A percentile compares a stretch with the other conserved stretches of the same genome.
Evolutionary conservation across 305 asterid species (phyloP).

Genomic region (Euphrasia arctica): DNA sequence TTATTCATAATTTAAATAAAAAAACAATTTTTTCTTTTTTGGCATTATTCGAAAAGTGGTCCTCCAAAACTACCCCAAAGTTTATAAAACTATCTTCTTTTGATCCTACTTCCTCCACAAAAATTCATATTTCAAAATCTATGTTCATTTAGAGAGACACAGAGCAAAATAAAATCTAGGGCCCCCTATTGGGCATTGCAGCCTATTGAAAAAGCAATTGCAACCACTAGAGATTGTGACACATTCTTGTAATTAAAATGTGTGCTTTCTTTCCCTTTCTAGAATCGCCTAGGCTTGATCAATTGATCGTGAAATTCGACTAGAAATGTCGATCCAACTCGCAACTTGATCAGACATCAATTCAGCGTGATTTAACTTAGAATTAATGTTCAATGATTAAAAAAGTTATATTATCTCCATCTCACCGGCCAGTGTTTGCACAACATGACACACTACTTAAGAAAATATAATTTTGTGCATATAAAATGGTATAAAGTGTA

Average conservation of each 20-base stretch:
- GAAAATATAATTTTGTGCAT: too few relatives aligned
- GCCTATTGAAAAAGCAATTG: constrained; percentile 21
- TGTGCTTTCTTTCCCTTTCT: neutral
- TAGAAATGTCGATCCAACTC: too few relatives aligned
- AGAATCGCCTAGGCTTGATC: neutral
- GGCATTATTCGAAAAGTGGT: constrained; percentile 31
- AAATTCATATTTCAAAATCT: neutral
- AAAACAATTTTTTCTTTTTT: constrained; percentile 10
- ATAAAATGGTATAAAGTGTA: too few relatives aligned
- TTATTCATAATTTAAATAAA: constrained; percentile 1
- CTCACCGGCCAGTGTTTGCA: too few relatives aligned
- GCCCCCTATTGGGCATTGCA: constrained; percentile 16
- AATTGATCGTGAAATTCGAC: too few relatives aligned
- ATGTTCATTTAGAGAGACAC: neutral
- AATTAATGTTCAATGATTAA: too few relatives aligned
- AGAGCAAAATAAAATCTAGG: neutral
- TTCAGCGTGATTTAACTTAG: too few relatives aligned
- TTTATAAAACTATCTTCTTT: constrained; percentile 17
- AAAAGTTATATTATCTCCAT: too few relatives aligned
- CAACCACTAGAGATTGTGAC: constrained; percentile 29
- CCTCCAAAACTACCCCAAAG: constrained; percentile 13
- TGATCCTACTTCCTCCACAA: constrained; percentile 22
- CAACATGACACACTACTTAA: too few relatives aligned
- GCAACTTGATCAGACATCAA: too few relatives aligned
- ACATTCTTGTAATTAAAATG: constrained; percentile 6